Base-by-base conservation (phyloP, 345 rosid genomes). In the Draba incana region DNA sequence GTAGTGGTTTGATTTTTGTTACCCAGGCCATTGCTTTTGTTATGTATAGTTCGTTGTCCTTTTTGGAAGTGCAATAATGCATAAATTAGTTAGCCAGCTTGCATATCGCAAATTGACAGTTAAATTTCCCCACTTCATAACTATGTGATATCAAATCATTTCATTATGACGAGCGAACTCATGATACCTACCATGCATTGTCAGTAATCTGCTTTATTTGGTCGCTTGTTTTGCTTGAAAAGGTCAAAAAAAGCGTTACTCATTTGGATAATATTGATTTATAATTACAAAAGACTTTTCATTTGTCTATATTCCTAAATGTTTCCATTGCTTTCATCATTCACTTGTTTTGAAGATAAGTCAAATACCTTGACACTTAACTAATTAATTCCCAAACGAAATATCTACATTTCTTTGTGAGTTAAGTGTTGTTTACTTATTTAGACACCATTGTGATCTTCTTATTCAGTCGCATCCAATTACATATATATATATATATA, bases 131-230 rank as follows among this genome's bases (percentile, higher is more conserved):
- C 71, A 72, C 77, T 49, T 72, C 65, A 49, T 72, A 49, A 64
- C 66, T 64, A 71, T 57, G 77, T 72, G 66, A 65, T 25, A 73
- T 73, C 77, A 73, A 65, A 73, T 73, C 71, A 73, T 43, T 57
- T 66, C 71, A 58, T 50, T 65, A 66, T 65, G 67, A 65, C 71
- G 66, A 72, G 13, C 60, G n/a, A 65, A 24, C 47, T 45, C 64
- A 46, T 55, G 37, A 54, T 48, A 62, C 50, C 50, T 54, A 63
- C 67, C 57, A 23, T 28, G 3, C 5, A 28, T 45, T 62, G 56
- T 71, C 69, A 71, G 41, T 31, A 45, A 11, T 62, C 69, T 53
- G n/a, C 75, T 63, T 72, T 71, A 49, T 46, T 55, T 64, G 52
- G 54, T 66, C 46, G 13, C 28, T 59, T 66, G 23, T 66, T 58